These are phyloP conservation scores for Amoebophrya sp. DNA, from an alignment of 169 alveolate genomes.

Conservation along the genomic window DNA sequence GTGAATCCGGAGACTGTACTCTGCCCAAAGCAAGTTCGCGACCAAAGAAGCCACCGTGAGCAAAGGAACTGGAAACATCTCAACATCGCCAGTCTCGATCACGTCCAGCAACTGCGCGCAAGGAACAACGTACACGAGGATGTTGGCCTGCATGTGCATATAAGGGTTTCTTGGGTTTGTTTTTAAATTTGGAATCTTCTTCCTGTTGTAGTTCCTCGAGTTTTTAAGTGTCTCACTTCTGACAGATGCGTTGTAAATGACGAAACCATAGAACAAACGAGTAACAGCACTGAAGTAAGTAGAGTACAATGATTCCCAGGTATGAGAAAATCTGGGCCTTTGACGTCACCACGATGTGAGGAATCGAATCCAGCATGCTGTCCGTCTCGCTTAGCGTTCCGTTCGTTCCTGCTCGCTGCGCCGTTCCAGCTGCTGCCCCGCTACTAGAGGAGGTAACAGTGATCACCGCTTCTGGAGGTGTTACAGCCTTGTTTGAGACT, in stretches of 20 bases:
- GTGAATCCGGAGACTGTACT: background rate
- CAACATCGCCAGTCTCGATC: background rate
- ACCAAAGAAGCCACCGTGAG: background rate
- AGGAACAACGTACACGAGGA: background rate
- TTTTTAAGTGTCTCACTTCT: too few species aligned
- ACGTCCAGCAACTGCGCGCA: conserved; percentile 13
- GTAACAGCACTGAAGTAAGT: background rate
- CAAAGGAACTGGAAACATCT: background rate
- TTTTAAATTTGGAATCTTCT: too few species aligned
- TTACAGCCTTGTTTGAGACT: too few species aligned
- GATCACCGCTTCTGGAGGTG: too few species aligned
- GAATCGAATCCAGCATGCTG: conserved; percentile 11
- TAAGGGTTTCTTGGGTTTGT: too few species aligned
- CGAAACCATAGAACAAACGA: background rate
- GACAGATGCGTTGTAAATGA: background rate
- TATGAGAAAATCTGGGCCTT: background rate
- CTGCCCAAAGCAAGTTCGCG: background rate
- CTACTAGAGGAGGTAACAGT: too few species aligned
- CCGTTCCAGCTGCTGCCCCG: too few species aligned
- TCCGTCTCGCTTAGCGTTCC: background rate
- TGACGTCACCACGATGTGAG: background rate
- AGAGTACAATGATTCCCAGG: background rate
- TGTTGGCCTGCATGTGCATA: background rate
- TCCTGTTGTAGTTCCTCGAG: too few species aligned
- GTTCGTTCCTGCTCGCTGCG: too few species aligned